Base-by-base conservation (phyloP, 164 flowering plant species). In the Cinnamomum chago region DNA sequence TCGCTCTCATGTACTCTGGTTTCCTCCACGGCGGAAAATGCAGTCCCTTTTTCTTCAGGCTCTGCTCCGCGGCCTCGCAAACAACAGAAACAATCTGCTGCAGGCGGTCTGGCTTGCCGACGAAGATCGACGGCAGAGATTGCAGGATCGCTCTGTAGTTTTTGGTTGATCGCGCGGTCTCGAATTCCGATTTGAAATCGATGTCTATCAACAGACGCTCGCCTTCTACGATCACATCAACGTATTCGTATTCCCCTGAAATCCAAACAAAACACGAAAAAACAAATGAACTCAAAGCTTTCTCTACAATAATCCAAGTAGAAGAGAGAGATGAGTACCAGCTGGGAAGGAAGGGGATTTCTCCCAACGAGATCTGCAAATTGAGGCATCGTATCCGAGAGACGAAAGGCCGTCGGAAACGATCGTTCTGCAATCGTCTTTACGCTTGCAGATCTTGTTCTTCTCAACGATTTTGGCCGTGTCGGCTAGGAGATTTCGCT, bases 11-110 rank as follows among this genome's bases (percentile, higher is more conserved):
- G 80, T 93, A 93, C 23, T 90, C 97, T 0, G 88, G 86, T 62
- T 85, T 89, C 50, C 98, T 79, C 98, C 98, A 93, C 0, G 98
- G 98, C 5, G 97, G 97, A 65, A 91, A 68, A 58, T 83, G 96
- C 90, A 95, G 88, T 0, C 95, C 98, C 76, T 89, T 93, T 88
- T 92, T 93, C 89, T 90, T 93, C 77, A 95, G 74, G 82, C 95
- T 91, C 84, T 83, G 90, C 58, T 79, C 90, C 1, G 93, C 94
- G 0, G 94, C 98, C 66, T 95, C 98, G 1, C 97, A 85, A 1
- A 86, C 89, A 7, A 95, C 50, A 11, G 81, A 25, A 17, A 95
- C 75, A 68, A 95, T 92, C 82, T 84, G 86, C 79, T 86, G 81
- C 0, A 95, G 85, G 14, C 96, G 93, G 70, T 92, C 94, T 0